Percentiles rank a stretch among this genome's conserved stretches.
Conservation (phyloP, 192 early-diverging fungal genomes). For the Linnemannia exigua region DNA sequence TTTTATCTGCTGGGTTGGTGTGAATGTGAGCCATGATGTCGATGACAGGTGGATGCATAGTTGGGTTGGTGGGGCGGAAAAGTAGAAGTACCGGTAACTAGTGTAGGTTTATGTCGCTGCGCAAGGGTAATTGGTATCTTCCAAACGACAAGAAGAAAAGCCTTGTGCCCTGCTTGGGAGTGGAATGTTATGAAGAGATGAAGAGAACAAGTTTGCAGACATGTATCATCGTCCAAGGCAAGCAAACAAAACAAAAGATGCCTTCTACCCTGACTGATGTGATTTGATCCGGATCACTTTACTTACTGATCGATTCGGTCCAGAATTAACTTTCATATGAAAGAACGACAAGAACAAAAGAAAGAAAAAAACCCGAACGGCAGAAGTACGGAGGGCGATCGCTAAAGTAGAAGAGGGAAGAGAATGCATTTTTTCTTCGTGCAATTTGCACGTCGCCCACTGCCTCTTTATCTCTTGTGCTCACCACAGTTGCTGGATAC, state of each 20-base stretch:
- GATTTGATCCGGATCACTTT: not conserved
- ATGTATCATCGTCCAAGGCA: not conserved
- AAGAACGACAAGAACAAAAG: not conserved
- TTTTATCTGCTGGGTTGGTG: not conserved
- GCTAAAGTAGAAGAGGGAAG: constrained; percentile 1
- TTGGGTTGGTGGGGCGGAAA: not conserved
- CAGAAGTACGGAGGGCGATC: not conserved
- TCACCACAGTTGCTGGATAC: constrained; percentile 1
- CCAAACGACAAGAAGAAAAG: no score
- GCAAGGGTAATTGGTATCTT: not conserved
- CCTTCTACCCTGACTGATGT: no score
- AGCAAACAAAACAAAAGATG: no score
- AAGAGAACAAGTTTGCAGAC: not conserved
- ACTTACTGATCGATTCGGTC: not conserved
- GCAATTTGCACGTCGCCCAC: not conserved
- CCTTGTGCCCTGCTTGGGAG: not conserved
- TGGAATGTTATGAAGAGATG: not conserved
- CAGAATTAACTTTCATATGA: not conserved
- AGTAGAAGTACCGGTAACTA: not conserved
- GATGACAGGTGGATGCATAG: not conserved
- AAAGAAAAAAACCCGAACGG: constrained; percentile 8
- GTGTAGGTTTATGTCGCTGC: not conserved
- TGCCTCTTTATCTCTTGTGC: not conserved
- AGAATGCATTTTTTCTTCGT: not conserved
- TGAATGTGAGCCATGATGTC: constrained; percentile 8